Evolutionary conservation across 129 eudicot species (phyloP).

Genomic region (Pittosporum tobira): DNA sequence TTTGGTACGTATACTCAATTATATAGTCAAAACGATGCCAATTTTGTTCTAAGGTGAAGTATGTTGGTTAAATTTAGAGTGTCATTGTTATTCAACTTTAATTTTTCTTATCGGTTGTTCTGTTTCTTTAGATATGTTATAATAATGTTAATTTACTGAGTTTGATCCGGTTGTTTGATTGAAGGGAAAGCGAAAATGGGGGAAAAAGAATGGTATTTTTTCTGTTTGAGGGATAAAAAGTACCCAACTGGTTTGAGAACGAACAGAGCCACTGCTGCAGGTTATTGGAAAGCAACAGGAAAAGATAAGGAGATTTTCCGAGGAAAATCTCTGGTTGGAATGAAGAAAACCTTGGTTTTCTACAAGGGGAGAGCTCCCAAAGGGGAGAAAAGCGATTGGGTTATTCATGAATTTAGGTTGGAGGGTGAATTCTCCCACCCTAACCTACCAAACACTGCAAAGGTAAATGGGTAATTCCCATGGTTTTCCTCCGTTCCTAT

Average conservation of each 20-base stretch:
- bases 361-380: constrained; percentile 73
- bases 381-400: constrained; percentile 80
- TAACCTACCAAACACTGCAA: constrained; percentile 30
- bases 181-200: constrained; percentile 87
- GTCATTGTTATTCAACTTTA: too few species aligned
- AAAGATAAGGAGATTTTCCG: constrained; percentile 63
- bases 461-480: too few species aligned
- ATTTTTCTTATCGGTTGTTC: constrained; percentile 4
- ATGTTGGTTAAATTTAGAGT: too few species aligned
- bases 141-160: neutral
- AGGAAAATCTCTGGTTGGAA: constrained; percentile 44
- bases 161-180: constrained; percentile 3
- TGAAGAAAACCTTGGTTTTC: constrained; percentile 76
- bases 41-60: too few species aligned
- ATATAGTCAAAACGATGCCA: too few species aligned
- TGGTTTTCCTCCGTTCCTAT: too few species aligned
- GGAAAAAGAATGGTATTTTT: constrained; percentile 88
- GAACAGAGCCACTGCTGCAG: constrained; percentile 58
- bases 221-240: constrained; percentile 68
- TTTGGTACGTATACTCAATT: too few species aligned
- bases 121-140: neutral
- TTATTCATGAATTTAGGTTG: constrained; percentile 74
- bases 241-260: constrained; percentile 80
- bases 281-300: constrained; percentile 88
- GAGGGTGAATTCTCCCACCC: constrained; percentile 35